Evolutionary conservation across 2,329 filamentous ascomycete species (phyloP).

Genomic region (Pseudogymnoascus sp.): DNA sequence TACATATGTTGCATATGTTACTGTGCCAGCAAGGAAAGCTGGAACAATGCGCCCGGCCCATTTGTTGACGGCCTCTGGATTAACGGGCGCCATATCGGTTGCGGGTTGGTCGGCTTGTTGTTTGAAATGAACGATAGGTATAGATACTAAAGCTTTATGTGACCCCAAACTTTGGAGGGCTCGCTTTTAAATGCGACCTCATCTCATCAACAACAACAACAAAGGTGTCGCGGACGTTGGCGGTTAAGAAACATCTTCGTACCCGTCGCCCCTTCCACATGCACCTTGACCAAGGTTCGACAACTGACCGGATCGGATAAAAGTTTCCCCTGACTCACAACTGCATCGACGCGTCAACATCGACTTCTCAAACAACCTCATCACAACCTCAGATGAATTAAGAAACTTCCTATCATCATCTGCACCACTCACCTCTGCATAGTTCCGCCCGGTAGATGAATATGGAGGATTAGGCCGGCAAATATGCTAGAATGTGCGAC

Average conservation of each 20-base stretch:
- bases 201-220: not conserved
- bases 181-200: slow-evolving; percentile 3
- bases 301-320: not conserved
- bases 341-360: not conserved
- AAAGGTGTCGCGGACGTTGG: not conserved
- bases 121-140: slow-evolving; percentile 6
- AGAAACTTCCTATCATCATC: not conserved
- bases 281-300: not conserved
- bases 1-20: slow-evolving; percentile 65
- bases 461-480: not conserved
- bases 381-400: not conserved
- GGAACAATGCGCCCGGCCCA: slow-evolving; percentile 49
- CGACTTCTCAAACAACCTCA: not conserved
- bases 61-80: slow-evolving; percentile 16
- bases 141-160: not conserved
- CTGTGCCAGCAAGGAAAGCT: slow-evolving; percentile 53
- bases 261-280: not conserved
- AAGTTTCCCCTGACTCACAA: not conserved
- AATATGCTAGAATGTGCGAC: not conserved
- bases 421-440: not conserved
- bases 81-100: not conserved
- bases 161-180: slow-evolving; percentile 4
- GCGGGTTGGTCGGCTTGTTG: not conserved
- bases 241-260: not conserved
- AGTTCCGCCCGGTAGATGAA: not conserved